Evolutionary conservation across 176 grass and related monocot genomes (phyloP).

Genomic region (maize (Zea mays)): DNA sequence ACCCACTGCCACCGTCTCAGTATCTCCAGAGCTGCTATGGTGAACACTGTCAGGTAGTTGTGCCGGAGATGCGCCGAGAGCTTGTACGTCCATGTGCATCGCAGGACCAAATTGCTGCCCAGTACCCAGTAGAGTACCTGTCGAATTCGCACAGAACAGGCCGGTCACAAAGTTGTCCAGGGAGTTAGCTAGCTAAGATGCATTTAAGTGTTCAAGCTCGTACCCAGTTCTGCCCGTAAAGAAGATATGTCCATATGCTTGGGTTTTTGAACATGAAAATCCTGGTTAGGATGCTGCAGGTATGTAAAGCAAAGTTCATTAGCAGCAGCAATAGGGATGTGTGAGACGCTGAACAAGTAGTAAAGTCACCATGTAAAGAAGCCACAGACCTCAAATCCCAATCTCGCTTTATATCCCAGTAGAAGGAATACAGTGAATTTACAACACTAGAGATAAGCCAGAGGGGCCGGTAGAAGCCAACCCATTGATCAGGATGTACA

Average conservation of each 20-base stretch:
- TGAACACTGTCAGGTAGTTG: slow-evolving; percentile 91
- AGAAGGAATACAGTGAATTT: slow-evolving; percentile 94
- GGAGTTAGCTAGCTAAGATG: neutral
- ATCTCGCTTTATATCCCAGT: slow-evolving; percentile 95
- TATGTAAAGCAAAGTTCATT: slow-evolving; percentile 19
- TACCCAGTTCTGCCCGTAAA: slow-evolving; percentile 78
- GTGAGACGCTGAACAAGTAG: neutral
- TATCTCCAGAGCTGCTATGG: slow-evolving; percentile 80
- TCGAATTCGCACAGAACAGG: neutral
- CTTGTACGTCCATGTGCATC: slow-evolving; percentile 99
- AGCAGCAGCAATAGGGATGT: slow-evolving; percentile 34
- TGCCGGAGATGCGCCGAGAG: slow-evolving; percentile 96
- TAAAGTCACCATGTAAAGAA: slow-evolving; percentile 24
- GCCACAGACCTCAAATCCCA: slow-evolving; percentile 83
- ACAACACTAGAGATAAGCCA: slow-evolving; percentile 90
- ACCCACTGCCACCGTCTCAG: slow-evolving; percentile 90
- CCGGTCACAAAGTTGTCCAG: neutral
- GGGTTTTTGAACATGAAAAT: slow-evolving; percentile 93
- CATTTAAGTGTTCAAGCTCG: slow-evolving; percentile 4
- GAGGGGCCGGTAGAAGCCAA: slow-evolving; percentile 76
- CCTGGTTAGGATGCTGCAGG: slow-evolving; percentile 78
- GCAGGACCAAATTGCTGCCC: slow-evolving; percentile 86
- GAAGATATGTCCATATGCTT: slow-evolving; percentile 61
- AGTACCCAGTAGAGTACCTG: slow-evolving; percentile 90
- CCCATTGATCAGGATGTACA: slow-evolving; percentile 71